A percentile compares a stretch with the other conserved stretches of the same genome.
Evolutionary conservation across 192 early-diverging fungal genomes (phyloP).

Genomic region (Paraglomus brasilianum): DNA sequence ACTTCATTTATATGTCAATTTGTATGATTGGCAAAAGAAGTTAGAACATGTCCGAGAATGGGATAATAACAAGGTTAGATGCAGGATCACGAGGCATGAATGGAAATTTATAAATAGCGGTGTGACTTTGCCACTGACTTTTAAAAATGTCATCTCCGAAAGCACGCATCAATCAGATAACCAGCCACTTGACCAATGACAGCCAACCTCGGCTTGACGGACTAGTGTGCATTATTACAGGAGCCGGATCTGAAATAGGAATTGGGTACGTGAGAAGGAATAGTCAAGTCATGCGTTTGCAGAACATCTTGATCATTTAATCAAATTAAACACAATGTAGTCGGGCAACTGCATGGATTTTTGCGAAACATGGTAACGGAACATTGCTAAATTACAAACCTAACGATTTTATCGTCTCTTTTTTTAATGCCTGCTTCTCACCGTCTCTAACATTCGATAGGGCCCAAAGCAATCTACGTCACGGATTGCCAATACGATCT

Average conservation of each 20-base stretch:
- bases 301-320: neutral
- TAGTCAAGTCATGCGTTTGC: neutral
- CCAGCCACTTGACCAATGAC: neutral
- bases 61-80: too few species aligned
- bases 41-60: too few species aligned
- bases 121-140: neutral
- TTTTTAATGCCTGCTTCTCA: neutral
- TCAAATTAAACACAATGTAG: constrained; percentile 16
- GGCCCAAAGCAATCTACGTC: constrained; percentile 41
- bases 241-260: constrained; percentile 46
- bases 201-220: constrained; percentile 28
- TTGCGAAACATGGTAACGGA: constrained; percentile 27
- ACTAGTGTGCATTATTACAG: constrained; percentile 55
- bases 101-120: too few species aligned
- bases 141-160: constrained; percentile 1
- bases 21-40: too few species aligned
- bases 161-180: neutral
- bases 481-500: constrained; percentile 42
- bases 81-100: too few species aligned
- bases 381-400: neutral
- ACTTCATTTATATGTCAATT: too few species aligned
- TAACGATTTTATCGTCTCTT: neutral
- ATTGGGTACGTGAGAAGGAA: constrained; percentile 42
- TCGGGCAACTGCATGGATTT: constrained; percentile 39
- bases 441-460: neutral